Evolutionary conservation across 1,284 basidiomycete genomes (phyloP).

Genomic region (Cutaneotrichosporon sp.): DNA sequence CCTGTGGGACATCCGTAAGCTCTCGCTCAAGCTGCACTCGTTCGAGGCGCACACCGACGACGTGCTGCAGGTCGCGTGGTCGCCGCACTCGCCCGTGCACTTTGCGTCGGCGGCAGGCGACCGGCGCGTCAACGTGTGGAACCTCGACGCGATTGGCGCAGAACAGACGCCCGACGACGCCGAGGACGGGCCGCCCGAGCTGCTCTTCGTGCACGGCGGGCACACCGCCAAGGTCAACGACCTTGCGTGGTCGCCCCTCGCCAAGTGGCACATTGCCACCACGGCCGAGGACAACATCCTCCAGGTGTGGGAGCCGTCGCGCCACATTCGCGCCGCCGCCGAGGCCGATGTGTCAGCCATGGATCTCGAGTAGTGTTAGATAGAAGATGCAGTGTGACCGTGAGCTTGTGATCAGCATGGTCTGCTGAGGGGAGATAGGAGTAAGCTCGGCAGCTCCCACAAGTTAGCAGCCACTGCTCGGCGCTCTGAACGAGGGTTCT

Average conservation of each 20-base stretch:
- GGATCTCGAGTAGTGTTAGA: conserved; percentile 47
- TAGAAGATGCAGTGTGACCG: not conserved
- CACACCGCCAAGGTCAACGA: conserved; percentile 55
- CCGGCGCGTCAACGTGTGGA: conserved; percentile 93
- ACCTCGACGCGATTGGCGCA: conserved; percentile 85
- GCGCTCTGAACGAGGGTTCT: too few relatives aligned
- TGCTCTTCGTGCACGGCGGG: conserved; percentile 89
- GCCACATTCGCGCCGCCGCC: conserved; percentile 54
- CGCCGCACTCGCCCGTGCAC: conserved; percentile 84
- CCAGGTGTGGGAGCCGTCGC: conserved; percentile 55
- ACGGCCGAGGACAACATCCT: conserved; percentile 59
- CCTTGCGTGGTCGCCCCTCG: conserved; percentile 53
- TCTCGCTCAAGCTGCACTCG: conserved; percentile 79
- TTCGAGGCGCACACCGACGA: conserved; percentile 95
- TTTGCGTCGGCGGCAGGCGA: conserved; percentile 93
- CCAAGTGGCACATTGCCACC: conserved; percentile 54
- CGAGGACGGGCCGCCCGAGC: conserved; percentile 91
- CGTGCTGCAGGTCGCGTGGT: conserved; percentile 92
- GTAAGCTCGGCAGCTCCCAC: too few relatives aligned
- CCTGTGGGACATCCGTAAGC: conserved; percentile 84
- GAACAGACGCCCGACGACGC: conserved; percentile 98
- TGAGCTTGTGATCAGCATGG: too few relatives aligned
- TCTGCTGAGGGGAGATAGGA: too few relatives aligned
- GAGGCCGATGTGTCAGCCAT: conserved; percentile 49
- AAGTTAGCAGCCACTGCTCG: too few relatives aligned